A percentile compares a stretch with the other conserved stretches of the same genome.
These are phyloP conservation scores for Syncephalastrum monosporum DNA, from an alignment of 371 early-diverging fungal genomes.

Conservation along the genomic window DNA sequence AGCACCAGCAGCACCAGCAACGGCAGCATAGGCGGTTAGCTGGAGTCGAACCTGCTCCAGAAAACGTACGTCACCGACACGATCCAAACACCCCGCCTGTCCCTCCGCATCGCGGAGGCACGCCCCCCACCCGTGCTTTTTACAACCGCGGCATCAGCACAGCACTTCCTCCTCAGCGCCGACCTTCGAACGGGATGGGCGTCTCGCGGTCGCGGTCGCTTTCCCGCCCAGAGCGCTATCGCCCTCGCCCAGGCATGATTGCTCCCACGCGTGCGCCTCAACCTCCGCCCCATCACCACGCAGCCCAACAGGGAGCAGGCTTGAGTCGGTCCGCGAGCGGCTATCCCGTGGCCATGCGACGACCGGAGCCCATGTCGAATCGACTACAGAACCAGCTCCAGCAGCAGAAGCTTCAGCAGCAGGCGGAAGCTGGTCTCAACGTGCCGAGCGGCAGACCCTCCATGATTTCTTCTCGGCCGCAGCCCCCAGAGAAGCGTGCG, in stretches of 20 bases:
- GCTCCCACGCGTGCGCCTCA: conserved; percentile 13
- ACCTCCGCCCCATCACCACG: conserved; percentile 1
- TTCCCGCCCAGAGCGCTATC: conserved; percentile 46
- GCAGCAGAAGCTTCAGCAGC: conserved; percentile 31
- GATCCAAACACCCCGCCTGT: conserved; percentile 7
- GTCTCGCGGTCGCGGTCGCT: conserved; percentile 38
- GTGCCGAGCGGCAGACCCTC: conserved; percentile 2
- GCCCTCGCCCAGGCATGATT: conserved; percentile 45
- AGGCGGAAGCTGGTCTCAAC: conserved; percentile 21
- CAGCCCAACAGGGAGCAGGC: conserved; percentile 4
- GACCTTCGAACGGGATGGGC: not conserved
- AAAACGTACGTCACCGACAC: not conserved
- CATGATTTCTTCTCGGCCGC: not conserved
- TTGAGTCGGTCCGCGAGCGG: not conserved
- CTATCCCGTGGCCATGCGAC: not conserved
- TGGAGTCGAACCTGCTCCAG: not conserved
- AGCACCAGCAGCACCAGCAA: conserved; percentile 4
- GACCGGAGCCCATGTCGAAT: conserved; percentile 32
- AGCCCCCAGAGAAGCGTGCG: not conserved
- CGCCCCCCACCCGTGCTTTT: conserved; percentile 11
- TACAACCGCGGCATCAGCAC: conserved; percentile 4
- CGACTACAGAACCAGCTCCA: conserved; percentile 38
- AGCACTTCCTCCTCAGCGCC: too few species aligned
- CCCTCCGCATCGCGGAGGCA: conserved; percentile 8
- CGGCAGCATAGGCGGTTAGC: not conserved